These are phyloP conservation scores for Colletotrichum neosansevieriae DNA, from an alignment of 2,329 filamentous ascomycete species.

Conservation along the genomic window DNA sequence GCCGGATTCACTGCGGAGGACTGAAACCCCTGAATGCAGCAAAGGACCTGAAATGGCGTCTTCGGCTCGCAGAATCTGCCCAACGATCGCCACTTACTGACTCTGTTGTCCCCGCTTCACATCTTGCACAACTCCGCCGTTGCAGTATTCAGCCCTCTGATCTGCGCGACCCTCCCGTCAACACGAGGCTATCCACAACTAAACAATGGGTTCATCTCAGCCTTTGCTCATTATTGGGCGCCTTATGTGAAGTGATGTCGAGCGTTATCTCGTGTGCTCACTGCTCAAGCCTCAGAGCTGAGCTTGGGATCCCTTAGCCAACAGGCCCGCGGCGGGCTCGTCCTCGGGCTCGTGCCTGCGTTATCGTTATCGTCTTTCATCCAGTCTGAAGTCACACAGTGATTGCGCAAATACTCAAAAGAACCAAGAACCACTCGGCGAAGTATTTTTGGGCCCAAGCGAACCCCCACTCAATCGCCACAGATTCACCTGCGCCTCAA, in stretches of 20 bases:
- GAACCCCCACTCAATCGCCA: background rate
- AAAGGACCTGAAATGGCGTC: too few species aligned
- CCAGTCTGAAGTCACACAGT: too few species aligned
- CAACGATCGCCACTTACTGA: background rate
- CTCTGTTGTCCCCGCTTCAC: background rate
- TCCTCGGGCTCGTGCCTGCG: too few species aligned
- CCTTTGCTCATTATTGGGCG: background rate
- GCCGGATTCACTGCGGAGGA: too few species aligned
- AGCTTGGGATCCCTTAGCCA: constrained; percentile 4
- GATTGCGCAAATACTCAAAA: too few species aligned
- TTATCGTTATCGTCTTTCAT: too few species aligned
- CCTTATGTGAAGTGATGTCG: background rate
- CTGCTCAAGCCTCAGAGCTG: too few species aligned
- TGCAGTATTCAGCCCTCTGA: constrained; percentile 1
- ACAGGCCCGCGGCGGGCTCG: constrained; percentile 2
- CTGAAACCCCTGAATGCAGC: too few species aligned
- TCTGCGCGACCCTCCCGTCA: background rate
- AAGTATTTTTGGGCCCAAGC: too few species aligned
- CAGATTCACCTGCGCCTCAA: constrained; percentile 14
- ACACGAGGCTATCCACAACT: constrained; percentile 1
- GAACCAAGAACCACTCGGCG: too few species aligned
- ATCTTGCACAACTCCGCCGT: constrained; percentile 4
- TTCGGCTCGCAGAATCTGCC: background rate
- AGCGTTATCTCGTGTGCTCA: background rate
- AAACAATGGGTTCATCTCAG: background rate